Evolutionary conservation across 179 eudicot genomes (phyloP), one percentile per base, ranked within the genome.

Genomic region (Camellia oleifera): DNA sequence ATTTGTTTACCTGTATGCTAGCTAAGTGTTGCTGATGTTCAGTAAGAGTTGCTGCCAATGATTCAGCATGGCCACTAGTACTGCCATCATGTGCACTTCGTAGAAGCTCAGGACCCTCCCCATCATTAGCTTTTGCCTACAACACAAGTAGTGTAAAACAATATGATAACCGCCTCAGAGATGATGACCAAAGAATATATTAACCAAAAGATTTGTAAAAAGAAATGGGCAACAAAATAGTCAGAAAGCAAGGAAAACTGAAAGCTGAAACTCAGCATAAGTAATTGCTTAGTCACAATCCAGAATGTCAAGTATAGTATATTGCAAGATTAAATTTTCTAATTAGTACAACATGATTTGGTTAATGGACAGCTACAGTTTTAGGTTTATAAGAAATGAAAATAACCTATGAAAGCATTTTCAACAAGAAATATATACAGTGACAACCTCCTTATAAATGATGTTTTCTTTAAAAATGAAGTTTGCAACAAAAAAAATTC

Each of bases 21-120:
- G 97, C 97, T 66, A 96, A 86, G 88, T 96, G 99, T 80, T 96
- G 99, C 75, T 78, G 90, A 85, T 96, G 98, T 85, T 96, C 99
- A 83, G 95, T 85, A 81, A 96, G 98, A 77, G 98, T 94, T 78
- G 93, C 85, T 62, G 92, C 90, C 82, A 96, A 90, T 81, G 97
- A 92, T 85, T 96, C 99, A 73, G 97, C 89, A 81, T 96, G 99
- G 66, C 96, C 94, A 82, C 86, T 89, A 75, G 89, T 83, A 77
- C 86, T 85, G 82, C 92, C 90, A 54, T 91, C 97, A 69, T 88
- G 92, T 57, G 89, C 81, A 84, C 90, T 90, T 76, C 93, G 88
- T 20, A 96, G 88, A 80, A 96, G 95, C 82, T 96, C 98, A 52
- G 99, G 99, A 63, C 99, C 99, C 86, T 92, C 97, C 69, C 99